phyloP scores from a whole-genome alignment of 2,329 filamentous ascomycete genomes.

The Aaosphaeria arxii region DNA sequence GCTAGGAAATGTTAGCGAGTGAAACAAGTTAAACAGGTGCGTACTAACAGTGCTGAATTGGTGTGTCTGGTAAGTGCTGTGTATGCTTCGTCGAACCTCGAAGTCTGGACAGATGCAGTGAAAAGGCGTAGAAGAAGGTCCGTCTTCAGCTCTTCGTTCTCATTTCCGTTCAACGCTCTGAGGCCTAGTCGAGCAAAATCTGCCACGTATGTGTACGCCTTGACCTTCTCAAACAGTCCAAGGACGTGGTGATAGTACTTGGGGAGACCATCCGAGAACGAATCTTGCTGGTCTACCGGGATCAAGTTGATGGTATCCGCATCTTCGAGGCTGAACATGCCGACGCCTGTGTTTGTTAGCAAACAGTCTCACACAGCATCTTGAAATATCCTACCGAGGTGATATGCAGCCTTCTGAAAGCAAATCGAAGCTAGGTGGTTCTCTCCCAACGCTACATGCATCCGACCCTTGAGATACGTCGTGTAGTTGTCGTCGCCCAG shows the following conservation, averaged over 20 bases:
- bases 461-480: constrained; percentile 78
- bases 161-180: constrained; percentile 20
- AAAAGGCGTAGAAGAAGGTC: constrained; percentile 77
- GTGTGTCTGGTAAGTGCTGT: constrained; percentile 71
- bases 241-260: constrained; percentile 87
- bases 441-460: constrained; percentile 71
- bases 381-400: constrained; percentile 64
- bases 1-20: constrained; percentile 21
- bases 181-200: constrained; percentile 78
- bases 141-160: constrained; percentile 31
- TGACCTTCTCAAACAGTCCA: constrained; percentile 73
- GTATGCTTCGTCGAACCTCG: constrained; percentile 80
- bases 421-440: constrained; percentile 68
- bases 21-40: background rate
- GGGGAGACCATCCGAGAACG: constrained; percentile 69
- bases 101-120: constrained; percentile 73
- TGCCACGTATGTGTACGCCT: constrained; percentile 74
- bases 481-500: constrained; percentile 57
- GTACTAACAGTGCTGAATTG: constrained; percentile 59
- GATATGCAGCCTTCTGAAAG: constrained; percentile 81
- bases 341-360: constrained; percentile 27
- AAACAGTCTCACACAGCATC: background rate
- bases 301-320: constrained; percentile 57
- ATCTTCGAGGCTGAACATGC: constrained; percentile 34
- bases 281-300: constrained; percentile 68